Evolutionary conservation across 1,284 basidiomycete species (phyloP), one percentile per base, ranked within the genome.

Genomic region (Austropuccinia psidii): DNA sequence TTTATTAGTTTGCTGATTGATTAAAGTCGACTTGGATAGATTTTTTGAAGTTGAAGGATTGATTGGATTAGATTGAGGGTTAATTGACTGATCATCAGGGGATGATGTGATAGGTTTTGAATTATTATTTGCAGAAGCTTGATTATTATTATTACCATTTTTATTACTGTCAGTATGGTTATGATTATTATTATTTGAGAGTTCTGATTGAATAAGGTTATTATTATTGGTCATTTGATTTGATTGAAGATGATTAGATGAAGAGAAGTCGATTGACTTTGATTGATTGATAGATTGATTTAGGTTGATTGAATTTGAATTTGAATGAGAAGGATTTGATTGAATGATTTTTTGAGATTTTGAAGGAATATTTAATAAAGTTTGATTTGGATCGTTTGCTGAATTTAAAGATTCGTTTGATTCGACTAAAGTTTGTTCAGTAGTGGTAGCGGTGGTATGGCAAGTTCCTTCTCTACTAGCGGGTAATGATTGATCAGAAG

Each of bases 371-470:
- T 27, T 15, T 21, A 41, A 41, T 17, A 43, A 29, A 39, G 6
- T 1, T 27, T 61, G 35, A 39, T 35, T 35, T 21, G 57, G 41
- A 41, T 33, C 21, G 57, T n/a, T 9, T 8, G 33, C 39, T 21
- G 27, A 6, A 4, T n/a, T n/a, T n/a, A 41, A 7, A 27, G 39
- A 27, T 13, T 61, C 58, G 58, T 43, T 45, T 21, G 15, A n/a
- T n/a, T 61, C 58, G 58, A 61, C 58, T 27, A 61, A 39, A n/a
- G 58, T 61, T 41, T 61, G 58, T 19, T 61, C 58, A 17, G 58
- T 27, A 1, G 58, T 61, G 39, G 41, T 45, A n/a, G 41, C 41
- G 11, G n/a, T 11, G 41, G 58, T 61, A 45, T 61, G 58, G n/a
- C 29, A 17, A 39, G 58, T 61, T 4, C 39, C 58, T 61, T 43